Percentiles rank a stretch among this genome's conserved stretches.
phyloP scores from a whole-genome alignment of 2,329 filamentous ascomycete genomes.

The Diaporthe citriasiana region DNA sequence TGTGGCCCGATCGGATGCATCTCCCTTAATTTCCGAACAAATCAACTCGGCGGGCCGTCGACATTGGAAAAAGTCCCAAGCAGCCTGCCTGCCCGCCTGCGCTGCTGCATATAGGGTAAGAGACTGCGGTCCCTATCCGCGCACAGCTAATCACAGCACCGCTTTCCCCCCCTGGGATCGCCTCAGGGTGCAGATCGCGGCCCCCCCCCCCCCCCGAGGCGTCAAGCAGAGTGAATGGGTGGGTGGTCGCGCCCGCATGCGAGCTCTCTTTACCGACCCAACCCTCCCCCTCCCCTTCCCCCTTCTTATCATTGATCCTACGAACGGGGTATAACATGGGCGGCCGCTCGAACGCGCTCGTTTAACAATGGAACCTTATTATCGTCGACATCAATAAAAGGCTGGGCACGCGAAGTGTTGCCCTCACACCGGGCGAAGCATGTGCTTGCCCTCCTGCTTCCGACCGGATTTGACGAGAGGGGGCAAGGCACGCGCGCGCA shows the following conservation, averaged over 20 bases:
- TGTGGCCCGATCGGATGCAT: conserved; percentile 25
- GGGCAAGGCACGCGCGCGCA: no score
- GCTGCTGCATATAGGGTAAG: conserved; percentile 7
- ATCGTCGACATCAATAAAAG: neutral
- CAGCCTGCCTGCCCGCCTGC: neutral
- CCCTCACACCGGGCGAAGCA: neutral
- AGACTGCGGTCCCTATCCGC: conserved; percentile 16
- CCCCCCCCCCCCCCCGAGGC: neutral
- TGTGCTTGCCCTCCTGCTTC: neutral
- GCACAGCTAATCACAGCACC: conserved; percentile 9
- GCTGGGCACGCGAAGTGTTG: conserved; percentile 31
- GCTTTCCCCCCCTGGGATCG: neutral
- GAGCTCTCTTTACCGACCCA: neutral
- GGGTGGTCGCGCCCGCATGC: neutral
- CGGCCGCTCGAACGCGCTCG: neutral
- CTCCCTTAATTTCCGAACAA: conserved; percentile 21
- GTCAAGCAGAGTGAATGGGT: neutral
- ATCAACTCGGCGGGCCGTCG: conserved; percentile 10
- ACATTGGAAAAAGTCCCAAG: neutral
- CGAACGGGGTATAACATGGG: neutral
- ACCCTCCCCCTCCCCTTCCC: neutral
- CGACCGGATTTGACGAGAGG: neutral
- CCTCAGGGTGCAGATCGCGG: conserved; percentile 2
- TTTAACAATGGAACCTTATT: conserved; percentile 10
- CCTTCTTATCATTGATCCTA: neutral